Conservation (phyloP, 1,284 basidiomycete species). For the Boletellus deceptivus region DNA sequence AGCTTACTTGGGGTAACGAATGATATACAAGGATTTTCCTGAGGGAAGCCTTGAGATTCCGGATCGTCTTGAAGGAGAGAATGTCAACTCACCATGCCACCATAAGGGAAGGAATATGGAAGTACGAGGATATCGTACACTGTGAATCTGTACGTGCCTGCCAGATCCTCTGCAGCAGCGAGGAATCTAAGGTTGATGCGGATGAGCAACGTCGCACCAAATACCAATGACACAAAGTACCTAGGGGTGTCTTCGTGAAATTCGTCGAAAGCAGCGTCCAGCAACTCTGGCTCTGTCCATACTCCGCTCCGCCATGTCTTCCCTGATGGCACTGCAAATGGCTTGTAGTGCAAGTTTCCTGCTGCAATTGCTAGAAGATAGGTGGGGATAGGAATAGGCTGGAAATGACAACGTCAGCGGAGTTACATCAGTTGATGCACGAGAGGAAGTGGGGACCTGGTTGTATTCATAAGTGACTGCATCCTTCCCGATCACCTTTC, state of each 20-base stretch:
- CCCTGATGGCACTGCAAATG: conserved; percentile 59
- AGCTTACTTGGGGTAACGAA: conserved; percentile 83
- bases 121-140: conserved; percentile 91
- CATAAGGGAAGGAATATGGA: conserved; percentile 92
- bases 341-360: conserved; percentile 75
- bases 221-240: conserved; percentile 35
- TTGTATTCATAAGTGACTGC: conserved; percentile 64
- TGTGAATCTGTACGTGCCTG: conserved; percentile 80
- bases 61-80: neutral
- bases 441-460: conserved; percentile 48
- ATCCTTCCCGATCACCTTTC: conserved; percentile 71
- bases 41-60: conserved; percentile 4
- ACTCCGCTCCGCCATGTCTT: conserved; percentile 78
- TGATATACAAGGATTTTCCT: conserved; percentile 84
- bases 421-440: neutral
- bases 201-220: neutral
- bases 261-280: conserved; percentile 82
- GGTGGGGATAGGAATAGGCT: conserved; percentile 83
- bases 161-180: conserved; percentile 71
- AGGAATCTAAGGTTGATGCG: conserved; percentile 55
- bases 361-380: conserved; percentile 87
- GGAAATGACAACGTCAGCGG: neutral
- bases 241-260: conserved; percentile 83
- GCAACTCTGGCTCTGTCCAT: conserved; percentile 86
- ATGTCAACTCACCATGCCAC: conserved; percentile 68